Evolutionary conservation across 179 eudicot species (phyloP).

Genomic region (Spergularia azorica): DNA sequence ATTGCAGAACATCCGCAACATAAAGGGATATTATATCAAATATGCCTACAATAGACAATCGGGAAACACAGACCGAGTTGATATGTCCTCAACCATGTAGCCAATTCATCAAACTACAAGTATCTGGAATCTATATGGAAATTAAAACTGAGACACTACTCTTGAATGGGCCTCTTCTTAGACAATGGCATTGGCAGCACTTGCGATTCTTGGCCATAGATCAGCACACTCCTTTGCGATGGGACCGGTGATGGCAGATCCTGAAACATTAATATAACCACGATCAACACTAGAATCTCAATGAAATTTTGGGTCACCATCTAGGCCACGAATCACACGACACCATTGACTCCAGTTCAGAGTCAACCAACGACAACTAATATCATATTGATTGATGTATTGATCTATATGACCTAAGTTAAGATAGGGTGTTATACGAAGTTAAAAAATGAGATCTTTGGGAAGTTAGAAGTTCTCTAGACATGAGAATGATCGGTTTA

Average conservation of each 20-base stretch:
- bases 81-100: not conserved
- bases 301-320: not conserved
- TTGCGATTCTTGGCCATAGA: constrained; percentile 51
- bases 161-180: constrained; percentile 8
- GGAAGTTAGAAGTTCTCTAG: too few species aligned
- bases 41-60: not conserved
- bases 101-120: not conserved
- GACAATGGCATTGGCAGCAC: constrained; percentile 52
- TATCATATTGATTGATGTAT: too few species aligned
- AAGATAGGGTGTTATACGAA: too few species aligned
- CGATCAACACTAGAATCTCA: not conserved
- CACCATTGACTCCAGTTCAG: too few species aligned
- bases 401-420: too few species aligned
- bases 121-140: not conserved
- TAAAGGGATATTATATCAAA: not conserved
- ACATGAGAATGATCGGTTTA: too few species aligned
- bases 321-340: too few species aligned
- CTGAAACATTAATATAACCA: constrained; percentile 19
- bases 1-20: not conserved
- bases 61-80: constrained; percentile 2
- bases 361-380: too few species aligned
- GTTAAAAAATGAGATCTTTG: too few species aligned
- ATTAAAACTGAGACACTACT: constrained; percentile 13
- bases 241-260: constrained; percentile 51
- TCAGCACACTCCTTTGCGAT: constrained; percentile 53